Percentiles rank a stretch among this genome's conserved stretches.
Evolutionary conservation across 2,329 filamentous ascomycete species (phyloP).

Genomic region (Alternaria hordeiaustralica): DNA sequence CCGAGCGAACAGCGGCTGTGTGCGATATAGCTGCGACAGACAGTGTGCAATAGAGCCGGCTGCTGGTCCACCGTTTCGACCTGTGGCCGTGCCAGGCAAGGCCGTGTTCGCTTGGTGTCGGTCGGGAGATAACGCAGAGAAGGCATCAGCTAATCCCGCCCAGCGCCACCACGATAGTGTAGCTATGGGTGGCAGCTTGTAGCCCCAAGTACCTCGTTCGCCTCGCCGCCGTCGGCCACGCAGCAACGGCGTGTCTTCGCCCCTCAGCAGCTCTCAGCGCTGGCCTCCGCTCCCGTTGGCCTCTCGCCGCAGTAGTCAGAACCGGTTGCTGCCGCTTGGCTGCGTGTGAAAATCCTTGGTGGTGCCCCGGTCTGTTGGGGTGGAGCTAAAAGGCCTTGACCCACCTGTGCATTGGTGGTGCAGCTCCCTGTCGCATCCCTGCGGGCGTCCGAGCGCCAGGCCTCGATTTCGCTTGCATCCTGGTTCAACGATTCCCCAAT

Average conservation of each 20-base stretch:
- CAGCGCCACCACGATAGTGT: not conserved
- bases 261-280: constrained; percentile 9
- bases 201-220: constrained; percentile 20
- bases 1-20: constrained; percentile 12
- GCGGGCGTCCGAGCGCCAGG: constrained; percentile 23
- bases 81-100: constrained; percentile 28
- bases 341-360: constrained; percentile 37
- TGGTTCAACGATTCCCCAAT: constrained; percentile 37
- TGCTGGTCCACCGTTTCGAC: constrained; percentile 35
- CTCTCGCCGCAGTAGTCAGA: constrained; percentile 12
- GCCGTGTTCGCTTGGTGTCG: constrained; percentile 27
- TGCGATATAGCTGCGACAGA: constrained; percentile 2
- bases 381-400: constrained; percentile 26
- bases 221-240: constrained; percentile 23
- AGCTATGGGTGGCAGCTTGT: not conserved
- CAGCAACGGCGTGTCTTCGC: not conserved
- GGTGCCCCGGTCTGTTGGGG: constrained; percentile 42
- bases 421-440: constrained; percentile 20
- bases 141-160: constrained; percentile 6
- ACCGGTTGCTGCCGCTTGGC: constrained; percentile 42
- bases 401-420: constrained; percentile 39
- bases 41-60: constrained; percentile 10
- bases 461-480: constrained; percentile 41
- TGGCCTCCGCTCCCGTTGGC: constrained; percentile 18
- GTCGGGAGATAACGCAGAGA: constrained; percentile 25